Evolutionary conservation across 2,329 filamentous ascomycete species (phyloP), one percentile per base, ranked within the genome.

Genomic region (Aureobasidium sp.): DNA sequence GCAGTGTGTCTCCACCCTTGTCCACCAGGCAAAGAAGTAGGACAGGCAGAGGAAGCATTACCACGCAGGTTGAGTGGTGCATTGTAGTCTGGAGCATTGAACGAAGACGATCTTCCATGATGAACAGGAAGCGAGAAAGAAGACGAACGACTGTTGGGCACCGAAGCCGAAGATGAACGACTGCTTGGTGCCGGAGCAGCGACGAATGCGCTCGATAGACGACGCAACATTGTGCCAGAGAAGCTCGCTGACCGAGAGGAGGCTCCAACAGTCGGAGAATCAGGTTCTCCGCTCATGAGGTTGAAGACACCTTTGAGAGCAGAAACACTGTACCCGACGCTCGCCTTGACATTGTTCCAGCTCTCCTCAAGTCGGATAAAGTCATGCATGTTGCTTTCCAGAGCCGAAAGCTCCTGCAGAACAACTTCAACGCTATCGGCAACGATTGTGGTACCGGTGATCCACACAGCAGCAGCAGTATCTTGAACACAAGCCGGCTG

Each of bases 281-380:
- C 54, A 11, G 38, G 25, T 17, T 41, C 37, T 2, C 24, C 38
- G n/a, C 29, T 47, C 68, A 75, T 72, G 53, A 74, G 68, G 55
- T 66, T 71, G 63, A 74, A 74, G 54, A 75, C 68, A 11, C 72
- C 71, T 37, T 70, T 70, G 2, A 75, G 60, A 10, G 70, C 71
- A 5, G 70, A 67, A 29, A 72, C 67, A 29, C 70, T 66, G 7
- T 67, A 64, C 30, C 70, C 65, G 3, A 72, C 67, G 0, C 70
- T 68, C 7, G 64, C 67, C 53, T 74, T 71, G 37, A 74, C 71
- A 8, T 59, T 66, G 19, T 64, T 68, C 67, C 69, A 74, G 35
- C 67, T 66, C 53, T 73, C 71, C 54, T 75, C 72, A 7, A 74
- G 63, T 2, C 69, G 68, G 53, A 74, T 73, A 56, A 73, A 73